phyloP scores from a whole-genome alignment of 2,329 filamentous ascomycete genomes.

The Diaporthe helianthi region DNA sequence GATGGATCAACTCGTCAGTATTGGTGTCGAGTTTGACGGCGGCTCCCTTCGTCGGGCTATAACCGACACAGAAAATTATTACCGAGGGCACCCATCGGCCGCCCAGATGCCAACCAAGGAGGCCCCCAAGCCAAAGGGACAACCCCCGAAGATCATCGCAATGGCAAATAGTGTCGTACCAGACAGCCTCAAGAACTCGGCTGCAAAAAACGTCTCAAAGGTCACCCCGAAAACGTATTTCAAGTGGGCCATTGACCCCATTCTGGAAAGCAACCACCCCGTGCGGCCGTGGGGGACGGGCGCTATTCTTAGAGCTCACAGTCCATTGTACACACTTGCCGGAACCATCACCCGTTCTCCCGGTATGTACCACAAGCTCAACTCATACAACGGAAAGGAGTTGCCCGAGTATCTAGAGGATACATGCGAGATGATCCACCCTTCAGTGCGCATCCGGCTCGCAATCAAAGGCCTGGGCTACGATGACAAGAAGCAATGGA shows the following conservation, averaged over 20 bases:
- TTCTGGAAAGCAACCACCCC: conserved; percentile 56
- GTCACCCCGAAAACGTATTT: conserved; percentile 16
- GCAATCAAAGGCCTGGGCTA: conserved; percentile 57
- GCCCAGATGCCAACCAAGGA: conserved; percentile 31
- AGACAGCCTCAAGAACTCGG: conserved; percentile 23
- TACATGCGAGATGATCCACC: conserved; percentile 63
- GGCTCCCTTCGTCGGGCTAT: conserved; percentile 51
- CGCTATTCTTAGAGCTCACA: conserved; percentile 48
- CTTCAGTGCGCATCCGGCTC: conserved; percentile 60
- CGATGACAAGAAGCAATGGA: conserved; percentile 57
- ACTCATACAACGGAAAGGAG: conserved; percentile 48
- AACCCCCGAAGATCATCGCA: conserved; percentile 17
- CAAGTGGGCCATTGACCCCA: conserved; percentile 55
- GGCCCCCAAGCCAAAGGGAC: conserved; percentile 26
- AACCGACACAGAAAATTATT: conserved; percentile 40
- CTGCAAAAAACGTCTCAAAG: conserved; percentile 15
- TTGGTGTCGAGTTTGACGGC: conserved; percentile 58
- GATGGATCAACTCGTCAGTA: conserved; percentile 61
- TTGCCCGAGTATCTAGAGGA: conserved; percentile 52
- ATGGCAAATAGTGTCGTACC: conserved; percentile 23
- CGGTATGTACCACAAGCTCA: conserved; percentile 54
- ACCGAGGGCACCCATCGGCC: conserved; percentile 35
- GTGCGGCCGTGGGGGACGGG: conserved; percentile 57
- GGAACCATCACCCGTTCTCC: conserved; percentile 54
- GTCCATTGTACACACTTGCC: conserved; percentile 52